A percentile compares a stretch with the other conserved stretches of the same genome.
Evolutionary conservation across 495 filamentous ascomycete genomes (phyloP).

Genomic region (Xylaria telfairii): DNA sequence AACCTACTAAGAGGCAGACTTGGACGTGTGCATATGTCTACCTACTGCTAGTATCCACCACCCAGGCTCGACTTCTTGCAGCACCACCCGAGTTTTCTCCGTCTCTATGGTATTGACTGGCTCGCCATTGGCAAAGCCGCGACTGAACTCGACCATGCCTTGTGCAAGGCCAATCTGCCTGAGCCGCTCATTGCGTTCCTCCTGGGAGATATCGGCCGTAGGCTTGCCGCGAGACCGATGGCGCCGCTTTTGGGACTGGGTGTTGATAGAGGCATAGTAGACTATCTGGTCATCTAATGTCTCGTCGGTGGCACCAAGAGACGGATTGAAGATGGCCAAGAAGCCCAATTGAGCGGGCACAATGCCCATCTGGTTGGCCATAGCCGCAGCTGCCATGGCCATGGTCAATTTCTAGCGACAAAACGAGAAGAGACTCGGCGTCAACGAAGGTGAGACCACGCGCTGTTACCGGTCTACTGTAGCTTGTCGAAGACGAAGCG

Average conservation of each 20-base stretch:
- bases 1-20: conserved; percentile 7
- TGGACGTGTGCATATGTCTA: conserved; percentile 14
- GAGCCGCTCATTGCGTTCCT: conserved; percentile 79
- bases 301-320: conserved; percentile 85
- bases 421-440: not conserved
- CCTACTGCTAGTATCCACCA: conserved; percentile 95
- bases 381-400: conserved; percentile 26
- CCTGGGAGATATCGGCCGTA: conserved; percentile 52
- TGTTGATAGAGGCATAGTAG: conserved; percentile 78
- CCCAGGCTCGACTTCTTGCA: conserved; percentile 77
- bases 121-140: conserved; percentile 78
- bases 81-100: conserved; percentile 79
- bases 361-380: conserved; percentile 34
- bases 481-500: not conserved
- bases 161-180: conserved; percentile 97
- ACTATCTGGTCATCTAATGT: conserved; percentile 89
- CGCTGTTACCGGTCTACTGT: not conserved
- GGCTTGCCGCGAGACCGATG: conserved; percentile 45
- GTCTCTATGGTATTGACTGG: conserved; percentile 88
- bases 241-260: conserved; percentile 44
- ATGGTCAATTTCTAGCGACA: too few relatives aligned
- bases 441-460: not conserved
- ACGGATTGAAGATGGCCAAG: conserved; percentile 92
- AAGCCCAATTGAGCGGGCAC: conserved; percentile 87
- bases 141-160: conserved; percentile 94